A percentile compares a stretch with the other conserved stretches of the same genome.
phyloP scores from a whole-genome alignment of 352 stramenopile genomes.

The Pilasporangium apinafurcum region DNA sequence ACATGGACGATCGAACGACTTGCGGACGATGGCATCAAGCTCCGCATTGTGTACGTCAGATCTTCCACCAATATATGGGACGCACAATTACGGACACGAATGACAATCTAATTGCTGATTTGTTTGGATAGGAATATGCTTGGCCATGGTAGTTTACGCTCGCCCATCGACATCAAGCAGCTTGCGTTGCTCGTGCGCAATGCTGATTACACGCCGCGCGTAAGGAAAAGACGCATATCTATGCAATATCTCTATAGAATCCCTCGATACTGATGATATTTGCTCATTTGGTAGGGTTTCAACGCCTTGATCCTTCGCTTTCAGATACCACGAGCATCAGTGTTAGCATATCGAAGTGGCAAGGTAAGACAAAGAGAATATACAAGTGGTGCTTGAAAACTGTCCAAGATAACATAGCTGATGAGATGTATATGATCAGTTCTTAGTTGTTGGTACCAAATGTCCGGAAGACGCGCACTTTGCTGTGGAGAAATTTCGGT shows the following conservation, averaged over 20 bases:
- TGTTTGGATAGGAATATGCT: slow-evolving; percentile 45
- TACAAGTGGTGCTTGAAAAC: background rate
- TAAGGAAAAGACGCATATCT: slow-evolving; percentile 9
- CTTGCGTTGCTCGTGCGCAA: slow-evolving; percentile 67
- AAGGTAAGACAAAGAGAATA: slow-evolving; percentile 23
- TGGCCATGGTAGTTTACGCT: slow-evolving; percentile 45
- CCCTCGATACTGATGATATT: background rate
- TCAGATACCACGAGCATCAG: slow-evolving; percentile 38
- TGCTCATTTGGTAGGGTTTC: slow-evolving; percentile 31
- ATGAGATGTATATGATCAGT: slow-evolving; percentile 17
- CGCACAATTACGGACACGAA: too few species aligned
- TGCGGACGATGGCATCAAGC: slow-evolving; percentile 38
- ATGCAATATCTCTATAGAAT: background rate
- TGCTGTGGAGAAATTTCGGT: slow-evolving; percentile 47
- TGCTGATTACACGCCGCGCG: slow-evolving; percentile 55
- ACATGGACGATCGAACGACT: slow-evolving; percentile 40
- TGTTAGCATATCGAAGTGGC: slow-evolving; percentile 58
- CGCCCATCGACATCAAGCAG: slow-evolving; percentile 45
- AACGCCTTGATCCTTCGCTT: slow-evolving; percentile 64
- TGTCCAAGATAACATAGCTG: background rate
- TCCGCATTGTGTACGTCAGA: slow-evolving; percentile 54
- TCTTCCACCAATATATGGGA: too few species aligned
- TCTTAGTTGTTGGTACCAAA: slow-evolving; percentile 50
- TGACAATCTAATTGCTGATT: too few species aligned
- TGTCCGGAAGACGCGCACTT: slow-evolving; percentile 26